These are phyloP conservation scores for Heterobasidion parviporum DNA, from an alignment of 1,284 basidiomycete genomes.

Conservation along the genomic window DNA sequence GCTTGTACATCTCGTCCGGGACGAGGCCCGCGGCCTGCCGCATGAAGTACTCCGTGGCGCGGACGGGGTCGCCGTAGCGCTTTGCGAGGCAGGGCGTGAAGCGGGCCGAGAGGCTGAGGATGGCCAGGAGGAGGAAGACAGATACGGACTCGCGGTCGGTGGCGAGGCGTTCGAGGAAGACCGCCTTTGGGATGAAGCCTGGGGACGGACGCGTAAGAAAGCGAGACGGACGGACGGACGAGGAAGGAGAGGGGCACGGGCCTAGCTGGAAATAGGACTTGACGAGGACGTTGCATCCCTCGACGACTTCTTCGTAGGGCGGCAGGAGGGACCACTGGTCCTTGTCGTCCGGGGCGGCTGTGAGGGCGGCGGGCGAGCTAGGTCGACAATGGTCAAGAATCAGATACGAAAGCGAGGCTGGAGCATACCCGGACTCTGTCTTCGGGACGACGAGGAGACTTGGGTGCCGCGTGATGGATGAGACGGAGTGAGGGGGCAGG, in stretches of 20 bases:
- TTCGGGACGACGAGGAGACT: background rate
- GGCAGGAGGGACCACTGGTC: background rate
- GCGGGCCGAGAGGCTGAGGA: background rate
- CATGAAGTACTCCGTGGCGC: background rate
- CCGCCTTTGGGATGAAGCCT: background rate
- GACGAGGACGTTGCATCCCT: background rate
- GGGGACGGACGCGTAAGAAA: background rate
- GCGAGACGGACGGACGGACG: background rate
- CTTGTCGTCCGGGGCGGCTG: background rate
- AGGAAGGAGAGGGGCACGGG: background rate
- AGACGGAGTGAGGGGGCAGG: background rate
- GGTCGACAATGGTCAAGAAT: background rate
- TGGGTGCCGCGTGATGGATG: background rate
- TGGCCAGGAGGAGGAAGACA: background rate
- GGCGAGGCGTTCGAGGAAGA: background rate
- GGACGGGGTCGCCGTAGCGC: background rate
- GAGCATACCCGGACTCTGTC: background rate
- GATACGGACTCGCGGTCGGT: background rate
- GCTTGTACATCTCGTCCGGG: background rate
- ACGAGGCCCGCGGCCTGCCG: background rate
- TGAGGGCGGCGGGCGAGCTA: background rate
- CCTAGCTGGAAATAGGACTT: background rate
- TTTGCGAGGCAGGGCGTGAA: background rate
- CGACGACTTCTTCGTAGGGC: background rate
- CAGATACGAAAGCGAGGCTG: background rate